A percentile compares a stretch with the other conserved stretches of the same genome.
Conservation (phyloP, 805 yeast species). For the Ogataea corticis region DNA sequence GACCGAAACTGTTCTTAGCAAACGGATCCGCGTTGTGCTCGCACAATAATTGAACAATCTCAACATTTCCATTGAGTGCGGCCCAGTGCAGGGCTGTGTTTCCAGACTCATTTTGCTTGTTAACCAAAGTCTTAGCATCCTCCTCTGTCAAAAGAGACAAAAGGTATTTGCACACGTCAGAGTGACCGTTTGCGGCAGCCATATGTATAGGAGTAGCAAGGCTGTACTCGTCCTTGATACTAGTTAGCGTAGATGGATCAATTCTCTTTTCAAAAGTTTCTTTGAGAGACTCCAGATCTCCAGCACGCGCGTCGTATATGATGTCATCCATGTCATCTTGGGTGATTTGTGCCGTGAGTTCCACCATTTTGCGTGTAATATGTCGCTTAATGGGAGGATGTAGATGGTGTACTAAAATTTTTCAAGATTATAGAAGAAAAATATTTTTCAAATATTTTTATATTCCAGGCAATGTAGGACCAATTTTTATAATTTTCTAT, state of each 20-base stretch:
- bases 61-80: conserved; percentile 79
- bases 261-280: conserved; percentile 61
- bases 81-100: conserved; percentile 99
- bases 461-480: background rate
- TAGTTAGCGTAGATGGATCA: conserved; percentile 42
- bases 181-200: conserved; percentile 95
- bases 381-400: background rate
- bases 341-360: conserved; percentile 34
- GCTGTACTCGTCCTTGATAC: conserved; percentile 62
- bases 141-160: conserved; percentile 47
- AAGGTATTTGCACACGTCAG: conserved; percentile 62
- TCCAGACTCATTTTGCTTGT: conserved; percentile 71
- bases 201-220: conserved; percentile 82
- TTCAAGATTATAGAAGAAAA: background rate
- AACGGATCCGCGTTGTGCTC: conserved; percentile 84
- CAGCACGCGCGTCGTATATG: conserved; percentile 81
- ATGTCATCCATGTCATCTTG: conserved; percentile 85
- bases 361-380: conserved; percentile 25
- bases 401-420: background rate
- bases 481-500: background rate
- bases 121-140: conserved; percentile 48
- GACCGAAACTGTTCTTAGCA: conserved; percentile 68
- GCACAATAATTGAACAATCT: conserved; percentile 66
- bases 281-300: conserved; percentile 75
- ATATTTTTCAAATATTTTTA: background rate